Percentiles rank a stretch among this genome's conserved stretches.
These are phyloP conservation scores for Nakaseomyces delphensis DNA, from an alignment of 1,139 yeast genomes.

Conservation along the genomic window DNA sequence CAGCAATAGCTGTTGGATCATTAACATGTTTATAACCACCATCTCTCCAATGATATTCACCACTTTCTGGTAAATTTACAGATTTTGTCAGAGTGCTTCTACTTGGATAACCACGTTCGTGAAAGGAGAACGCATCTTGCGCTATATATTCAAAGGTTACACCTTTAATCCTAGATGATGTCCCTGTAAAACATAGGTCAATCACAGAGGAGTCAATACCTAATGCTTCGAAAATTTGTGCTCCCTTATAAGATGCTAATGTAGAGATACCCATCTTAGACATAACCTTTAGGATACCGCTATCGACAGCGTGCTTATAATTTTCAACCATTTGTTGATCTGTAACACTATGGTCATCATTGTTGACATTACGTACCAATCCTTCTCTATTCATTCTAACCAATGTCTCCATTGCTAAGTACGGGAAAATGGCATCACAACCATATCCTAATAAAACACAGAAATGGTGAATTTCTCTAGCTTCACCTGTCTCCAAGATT, in stretches of 20 bases:
- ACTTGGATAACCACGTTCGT: constrained; percentile 83
- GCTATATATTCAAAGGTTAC: constrained; percentile 92
- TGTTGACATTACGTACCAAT: constrained; percentile 48
- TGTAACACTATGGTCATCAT: constrained; percentile 36
- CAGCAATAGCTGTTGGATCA: constrained; percentile 91
- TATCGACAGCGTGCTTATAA: constrained; percentile 75
- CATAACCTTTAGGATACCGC: constrained; percentile 94
- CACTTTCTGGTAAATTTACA: constrained; percentile 78
- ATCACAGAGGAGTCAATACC: constrained; percentile 94
- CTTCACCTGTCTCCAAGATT: constrained; percentile 89
- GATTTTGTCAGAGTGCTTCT: constrained; percentile 63
- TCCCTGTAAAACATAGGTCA: constrained; percentile 93
- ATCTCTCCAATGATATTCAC: constrained; percentile 98
- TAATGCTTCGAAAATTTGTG: constrained; percentile 93
- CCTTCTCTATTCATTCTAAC: constrained; percentile 78
- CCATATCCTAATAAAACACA: constrained; percentile 95
- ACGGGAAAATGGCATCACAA: constrained; percentile 93
- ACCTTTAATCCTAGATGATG: constrained; percentile 95
- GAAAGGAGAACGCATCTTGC: constrained; percentile 89
- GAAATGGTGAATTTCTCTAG: constrained; percentile 94
- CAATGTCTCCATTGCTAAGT: constrained; percentile 83
- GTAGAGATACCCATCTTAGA: constrained; percentile 99
- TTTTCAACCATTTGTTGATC: constrained; percentile 58
- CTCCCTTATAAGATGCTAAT: constrained; percentile 94
- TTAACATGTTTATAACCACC: constrained; percentile 95